Base-by-base conservation (phyloP, 306 rosid genomes). In the Vachellia collinsii region DNA sequence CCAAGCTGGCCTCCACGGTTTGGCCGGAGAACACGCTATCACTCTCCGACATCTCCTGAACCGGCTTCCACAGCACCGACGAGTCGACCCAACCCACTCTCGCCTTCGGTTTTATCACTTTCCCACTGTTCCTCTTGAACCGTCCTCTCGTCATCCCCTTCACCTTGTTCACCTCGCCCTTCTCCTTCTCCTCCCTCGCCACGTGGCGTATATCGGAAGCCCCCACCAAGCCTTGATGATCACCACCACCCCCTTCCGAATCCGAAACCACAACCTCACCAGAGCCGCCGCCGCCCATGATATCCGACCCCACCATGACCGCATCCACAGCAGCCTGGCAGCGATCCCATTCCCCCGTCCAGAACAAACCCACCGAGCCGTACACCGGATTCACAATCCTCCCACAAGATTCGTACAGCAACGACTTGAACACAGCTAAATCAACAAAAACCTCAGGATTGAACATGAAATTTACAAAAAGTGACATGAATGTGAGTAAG, bases 371-470 rank as follows among this genome's bases (percentile, higher is more conserved):
- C 22, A 93, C 25, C 6, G 93, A 85, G 8, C 98, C 98, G 73
- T 83, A 64, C 1, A 85, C 84, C 2, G 97, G 98, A 83, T 88
- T 86, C 81, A 88, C 90, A 39, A 90, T 79, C 79, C 98, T 83
- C 10, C 94, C 94, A 48, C 94, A 86, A 7, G 97, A 90, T 77
- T 91, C 98, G 25, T 90, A 89, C 82, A 91, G 37, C 41, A 93
- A 8, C 10, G 94, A 89, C 77, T 74, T 89, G 75, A 93, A 93
- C 34, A 88, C 86, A 43, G 84, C 93, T 62, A 12, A 56, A 20
- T 8, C 9, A n/a, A 56, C 0, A 20, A 8, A 20, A 11, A 9
- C 5, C 12, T 56, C 63, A 3, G 63, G 22, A 56, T 20, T 9
- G 29, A 19, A 50, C 8, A 50, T 0, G 0, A n/a, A 8, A 22